Conservation (phyloP, 208 protist genomes). For the Wallacemonas rigidus region DNA sequence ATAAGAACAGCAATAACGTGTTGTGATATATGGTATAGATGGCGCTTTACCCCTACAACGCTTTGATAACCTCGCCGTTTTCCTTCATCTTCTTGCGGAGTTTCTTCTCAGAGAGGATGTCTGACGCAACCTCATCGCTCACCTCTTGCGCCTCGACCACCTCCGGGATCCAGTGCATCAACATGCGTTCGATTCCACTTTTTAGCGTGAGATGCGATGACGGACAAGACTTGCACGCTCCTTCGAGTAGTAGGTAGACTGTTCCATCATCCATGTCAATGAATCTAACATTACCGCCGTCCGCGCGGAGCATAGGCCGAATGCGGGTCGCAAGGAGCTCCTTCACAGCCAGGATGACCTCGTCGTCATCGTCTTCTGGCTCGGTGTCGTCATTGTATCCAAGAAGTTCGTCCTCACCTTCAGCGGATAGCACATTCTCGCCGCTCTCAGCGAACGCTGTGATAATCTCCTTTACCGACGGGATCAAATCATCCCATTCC, state of each 20-base stretch:
- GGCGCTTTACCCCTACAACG: neutral
- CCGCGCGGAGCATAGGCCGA: slow-evolving; percentile 86
- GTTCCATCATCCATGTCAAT: slow-evolving; percentile 91
- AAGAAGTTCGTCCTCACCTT: slow-evolving; percentile 60
- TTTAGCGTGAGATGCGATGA: slow-evolving; percentile 90
- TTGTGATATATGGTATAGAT: too few relatives aligned
- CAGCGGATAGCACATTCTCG: slow-evolving; percentile 64
- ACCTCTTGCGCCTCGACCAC: slow-evolving; percentile 88
- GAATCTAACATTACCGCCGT: slow-evolving; percentile 92
- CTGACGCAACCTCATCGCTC: slow-evolving; percentile 74
- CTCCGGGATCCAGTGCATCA: slow-evolving; percentile 95
- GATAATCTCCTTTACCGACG: slow-evolving; percentile 63
- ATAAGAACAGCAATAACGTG: too few relatives aligned
- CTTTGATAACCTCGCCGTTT: slow-evolving; percentile 35
- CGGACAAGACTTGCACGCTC: slow-evolving; percentile 88
- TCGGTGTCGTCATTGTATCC: slow-evolving; percentile 90
- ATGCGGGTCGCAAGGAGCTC: slow-evolving; percentile 90
- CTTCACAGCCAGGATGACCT: slow-evolving; percentile 92
- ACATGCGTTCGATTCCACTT: slow-evolving; percentile 92
- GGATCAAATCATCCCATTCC: slow-evolving; percentile 60
- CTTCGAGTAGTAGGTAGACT: slow-evolving; percentile 89
- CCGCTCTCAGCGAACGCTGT: slow-evolving; percentile 74
- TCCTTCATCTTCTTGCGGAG: slow-evolving; percentile 57
- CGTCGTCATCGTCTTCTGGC: slow-evolving; percentile 85
- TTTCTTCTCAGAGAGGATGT: slow-evolving; percentile 77